Evolutionary conservation across 2,329 filamentous ascomycete species (phyloP).

Genomic region (Sarocladium oryzae): DNA sequence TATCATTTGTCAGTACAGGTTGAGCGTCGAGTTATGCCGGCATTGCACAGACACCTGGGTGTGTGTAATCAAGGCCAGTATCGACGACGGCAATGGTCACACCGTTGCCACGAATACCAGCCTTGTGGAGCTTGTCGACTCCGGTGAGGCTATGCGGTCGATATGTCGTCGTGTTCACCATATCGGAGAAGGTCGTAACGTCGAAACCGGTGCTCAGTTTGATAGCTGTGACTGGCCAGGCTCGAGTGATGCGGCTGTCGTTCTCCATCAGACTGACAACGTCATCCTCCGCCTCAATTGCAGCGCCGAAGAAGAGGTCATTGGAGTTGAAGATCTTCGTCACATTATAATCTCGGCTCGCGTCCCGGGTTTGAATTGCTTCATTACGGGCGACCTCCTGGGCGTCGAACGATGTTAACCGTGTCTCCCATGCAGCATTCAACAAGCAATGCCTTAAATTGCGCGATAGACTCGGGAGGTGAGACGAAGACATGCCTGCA

Average conservation of each 20-base stretch:
- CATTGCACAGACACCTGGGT: conserved; percentile 11
- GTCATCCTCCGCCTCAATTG: conserved; percentile 14
- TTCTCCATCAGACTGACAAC: conserved; percentile 12
- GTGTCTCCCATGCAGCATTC: no score
- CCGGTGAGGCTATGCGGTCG: conserved; percentile 13
- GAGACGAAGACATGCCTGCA: neutral
- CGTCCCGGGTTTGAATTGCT: neutral
- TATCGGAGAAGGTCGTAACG: neutral
- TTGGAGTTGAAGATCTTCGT: conserved; percentile 12
- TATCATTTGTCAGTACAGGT: neutral
- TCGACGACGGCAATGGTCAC: conserved; percentile 19
- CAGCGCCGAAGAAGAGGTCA: conserved; percentile 18
- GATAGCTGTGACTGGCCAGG: conserved; percentile 15
- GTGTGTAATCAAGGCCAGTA: conserved; percentile 18
- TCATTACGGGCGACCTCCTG: neutral
- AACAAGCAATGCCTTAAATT: no score
- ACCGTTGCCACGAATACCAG: conserved; percentile 17
- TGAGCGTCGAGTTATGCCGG: neutral
- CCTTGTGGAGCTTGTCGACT: conserved; percentile 17
- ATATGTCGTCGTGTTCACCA: conserved; percentile 1
- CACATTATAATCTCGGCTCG: conserved; percentile 10
- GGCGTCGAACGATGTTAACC: no score
- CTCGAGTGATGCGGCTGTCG: conserved; percentile 15
- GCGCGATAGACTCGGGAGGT: no score
- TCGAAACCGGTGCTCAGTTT: neutral